These are phyloP conservation scores for Reticulascus tulasneorum DNA, from an alignment of 2,329 filamentous ascomycete species.

Conservation along the genomic window DNA sequence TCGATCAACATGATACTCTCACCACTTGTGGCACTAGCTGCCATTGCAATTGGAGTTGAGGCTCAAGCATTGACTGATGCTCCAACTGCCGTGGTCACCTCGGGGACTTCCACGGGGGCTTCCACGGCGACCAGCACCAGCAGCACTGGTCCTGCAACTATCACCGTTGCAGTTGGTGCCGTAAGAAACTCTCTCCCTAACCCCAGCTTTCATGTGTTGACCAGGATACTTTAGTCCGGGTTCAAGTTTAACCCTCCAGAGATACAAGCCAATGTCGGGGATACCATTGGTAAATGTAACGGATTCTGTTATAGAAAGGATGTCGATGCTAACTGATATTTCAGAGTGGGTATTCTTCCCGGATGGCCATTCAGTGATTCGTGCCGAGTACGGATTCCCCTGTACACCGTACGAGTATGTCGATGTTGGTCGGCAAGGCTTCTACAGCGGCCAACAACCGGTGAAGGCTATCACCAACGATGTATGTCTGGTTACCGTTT, in stretches of 20 bases:
- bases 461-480: conserved; percentile 42
- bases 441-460: conserved; percentile 48
- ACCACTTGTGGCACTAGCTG: neutral
- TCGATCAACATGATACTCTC: conserved; percentile 3
- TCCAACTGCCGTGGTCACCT: conserved; percentile 2
- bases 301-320: neutral
- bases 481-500: conserved; percentile 28
- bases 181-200: neutral
- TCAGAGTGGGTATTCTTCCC: conserved; percentile 59
- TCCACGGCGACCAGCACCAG: neutral
- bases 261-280: conserved; percentile 35
- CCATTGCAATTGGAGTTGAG: neutral
- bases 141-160: neutral
- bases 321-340: conserved; percentile 9
- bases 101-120: neutral
- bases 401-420: conserved; percentile 60
- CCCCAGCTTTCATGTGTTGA: too few relatives aligned
- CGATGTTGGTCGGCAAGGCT: conserved; percentile 42
- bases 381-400: conserved; percentile 54
- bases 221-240: conserved; percentile 16
- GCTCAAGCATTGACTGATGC: conserved; percentile 5
- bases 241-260: conserved; percentile 27
- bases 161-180: conserved; percentile 12
- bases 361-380: conserved; percentile 59
- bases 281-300: conserved; percentile 38